Evolutionary conservation across 345 rosid species (phyloP).

Genomic region (Lumnitzera littorea): DNA sequence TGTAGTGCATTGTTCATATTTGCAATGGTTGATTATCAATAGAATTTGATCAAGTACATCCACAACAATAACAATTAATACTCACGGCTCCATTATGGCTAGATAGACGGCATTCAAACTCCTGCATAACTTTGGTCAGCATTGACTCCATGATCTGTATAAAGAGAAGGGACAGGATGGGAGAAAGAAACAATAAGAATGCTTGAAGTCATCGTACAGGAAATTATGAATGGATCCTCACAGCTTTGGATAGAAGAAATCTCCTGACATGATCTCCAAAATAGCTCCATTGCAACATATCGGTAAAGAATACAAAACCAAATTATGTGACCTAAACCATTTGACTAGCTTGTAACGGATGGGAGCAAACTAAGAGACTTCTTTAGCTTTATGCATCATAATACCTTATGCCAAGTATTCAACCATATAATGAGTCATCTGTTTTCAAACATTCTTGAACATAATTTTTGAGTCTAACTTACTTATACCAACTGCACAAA

Average conservation of each 20-base stretch:
- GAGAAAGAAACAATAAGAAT: background rate
- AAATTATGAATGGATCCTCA: background rate
- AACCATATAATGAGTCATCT: background rate
- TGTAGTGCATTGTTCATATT: background rate
- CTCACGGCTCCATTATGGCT: slow-evolving; percentile 56
- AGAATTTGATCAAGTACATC: background rate
- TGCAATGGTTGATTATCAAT: background rate
- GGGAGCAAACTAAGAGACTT: too few species aligned
- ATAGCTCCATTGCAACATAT: too few species aligned
- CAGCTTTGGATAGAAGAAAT: too few species aligned
- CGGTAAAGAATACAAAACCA: too few species aligned
- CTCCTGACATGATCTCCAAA: too few species aligned
- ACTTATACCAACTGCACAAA: background rate
- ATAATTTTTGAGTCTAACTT: background rate
- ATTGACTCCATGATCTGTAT: slow-evolving; percentile 76
- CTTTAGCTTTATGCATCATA: too few species aligned
- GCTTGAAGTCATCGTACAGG: background rate
- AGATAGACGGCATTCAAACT: slow-evolving; percentile 60
- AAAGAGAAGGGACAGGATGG: background rate
- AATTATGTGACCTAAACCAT: too few species aligned
- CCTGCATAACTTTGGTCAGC: slow-evolving; percentile 68
- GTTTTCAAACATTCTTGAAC: background rate
- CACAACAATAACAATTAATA: background rate
- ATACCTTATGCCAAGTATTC: too few species aligned
- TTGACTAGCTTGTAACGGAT: too few species aligned